Percentiles rank a stretch among this genome's conserved stretches.
These are phyloP conservation scores for Diaporthe helianthi DNA, from an alignment of 2,329 filamentous ascomycete species.

Conservation along the genomic window DNA sequence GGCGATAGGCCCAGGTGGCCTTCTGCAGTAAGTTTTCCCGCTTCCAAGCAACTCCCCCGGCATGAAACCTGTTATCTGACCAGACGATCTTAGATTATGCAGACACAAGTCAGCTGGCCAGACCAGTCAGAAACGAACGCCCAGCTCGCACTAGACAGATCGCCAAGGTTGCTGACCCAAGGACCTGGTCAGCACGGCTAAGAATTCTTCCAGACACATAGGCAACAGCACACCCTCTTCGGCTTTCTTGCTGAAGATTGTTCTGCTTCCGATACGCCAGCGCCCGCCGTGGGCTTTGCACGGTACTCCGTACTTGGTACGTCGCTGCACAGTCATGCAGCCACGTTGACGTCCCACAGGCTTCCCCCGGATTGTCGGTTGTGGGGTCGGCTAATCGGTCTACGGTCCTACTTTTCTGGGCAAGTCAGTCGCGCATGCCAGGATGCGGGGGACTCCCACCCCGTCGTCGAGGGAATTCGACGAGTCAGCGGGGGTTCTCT, in stretches of 20 bases:
- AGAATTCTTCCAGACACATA: background rate
- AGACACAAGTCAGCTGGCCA: conserved; percentile 5
- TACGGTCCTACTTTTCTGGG: background rate
- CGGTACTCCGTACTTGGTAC: background rate
- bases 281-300: background rate
- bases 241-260: background rate
- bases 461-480: background rate
- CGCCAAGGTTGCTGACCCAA: conserved; percentile 5
- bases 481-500: conserved; percentile 9
- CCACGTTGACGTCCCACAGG: conserved; percentile 1
- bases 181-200: background rate
- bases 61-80: conserved; percentile 9
- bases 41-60: background rate
- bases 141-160: conserved; percentile 3
- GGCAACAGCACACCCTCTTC: background rate
- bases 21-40: conserved; percentile 2
- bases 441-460: conserved; percentile 2
- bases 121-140: background rate
- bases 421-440: background rate
- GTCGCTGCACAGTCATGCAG: conserved; percentile 11
- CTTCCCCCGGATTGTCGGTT: conserved; percentile 20
- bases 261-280: conserved; percentile 16
- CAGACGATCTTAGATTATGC: conserved; percentile 18
- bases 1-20: too few species aligned
- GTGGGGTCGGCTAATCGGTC: conserved; percentile 1